Percentiles rank a stretch among this genome's conserved stretches.
phyloP scores from a whole-genome alignment of 2,329 filamentous ascomycete species.

The Tolypocladium endophyticum region DNA sequence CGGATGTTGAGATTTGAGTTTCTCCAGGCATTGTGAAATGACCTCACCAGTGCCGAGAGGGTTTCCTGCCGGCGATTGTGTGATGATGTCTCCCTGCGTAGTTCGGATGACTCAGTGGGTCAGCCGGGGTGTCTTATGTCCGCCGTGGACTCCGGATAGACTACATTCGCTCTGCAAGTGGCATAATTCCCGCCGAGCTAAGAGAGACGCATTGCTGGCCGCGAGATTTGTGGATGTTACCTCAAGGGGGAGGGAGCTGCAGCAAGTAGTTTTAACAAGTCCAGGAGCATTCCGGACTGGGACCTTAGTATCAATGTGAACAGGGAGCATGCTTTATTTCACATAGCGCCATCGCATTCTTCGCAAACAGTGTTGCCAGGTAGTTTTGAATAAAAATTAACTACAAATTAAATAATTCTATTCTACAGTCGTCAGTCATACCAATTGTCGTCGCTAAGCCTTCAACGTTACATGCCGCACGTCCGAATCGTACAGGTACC shows the following conservation, averaged over 20 bases:
- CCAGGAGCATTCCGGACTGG: too few relatives aligned
- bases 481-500: not conserved
- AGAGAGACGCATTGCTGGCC: not conserved
- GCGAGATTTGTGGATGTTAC: not conserved
- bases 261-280: too few relatives aligned
- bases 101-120: not conserved
- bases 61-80: not conserved
- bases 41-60: not conserved
- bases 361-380: not conserved
- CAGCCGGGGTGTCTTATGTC: not conserved
- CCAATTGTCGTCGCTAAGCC: not conserved
- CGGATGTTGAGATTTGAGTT: constrained; percentile 13
- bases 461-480: not conserved
- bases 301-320: not conserved
- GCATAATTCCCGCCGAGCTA: not conserved
- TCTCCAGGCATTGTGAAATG: constrained; percentile 1
- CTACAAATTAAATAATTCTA: not conserved
- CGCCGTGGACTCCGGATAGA: not conserved
- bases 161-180: not conserved
- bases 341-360: not conserved
- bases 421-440: not conserved
- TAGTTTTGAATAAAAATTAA: not conserved
- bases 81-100: not conserved
- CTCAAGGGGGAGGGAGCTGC: too few relatives aligned
- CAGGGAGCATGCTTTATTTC: too few relatives aligned